phyloP scores from a whole-genome alignment of 2,329 filamentous ascomycete genomes.

The Fusarium verrucosum region DNA sequence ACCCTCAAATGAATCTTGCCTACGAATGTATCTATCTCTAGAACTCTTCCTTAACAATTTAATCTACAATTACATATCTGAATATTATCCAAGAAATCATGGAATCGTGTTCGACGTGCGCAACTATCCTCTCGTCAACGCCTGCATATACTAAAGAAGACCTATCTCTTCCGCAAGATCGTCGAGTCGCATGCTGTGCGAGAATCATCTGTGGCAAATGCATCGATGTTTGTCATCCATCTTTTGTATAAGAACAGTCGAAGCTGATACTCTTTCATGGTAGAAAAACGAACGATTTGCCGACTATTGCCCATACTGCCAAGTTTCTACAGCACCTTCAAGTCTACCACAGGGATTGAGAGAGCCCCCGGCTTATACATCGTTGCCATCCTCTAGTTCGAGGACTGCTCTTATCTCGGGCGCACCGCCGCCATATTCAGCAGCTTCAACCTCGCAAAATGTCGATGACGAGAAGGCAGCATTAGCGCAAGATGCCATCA shows the following conservation, averaged over 20 bases:
- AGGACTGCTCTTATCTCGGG: constrained; percentile 37
- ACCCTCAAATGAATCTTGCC: constrained; percentile 3
- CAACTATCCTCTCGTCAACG: constrained; percentile 65
- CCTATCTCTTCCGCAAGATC: constrained; percentile 62
- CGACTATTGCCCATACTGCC: constrained; percentile 77
- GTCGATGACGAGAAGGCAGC: constrained; percentile 41
- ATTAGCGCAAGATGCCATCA: constrained; percentile 43
- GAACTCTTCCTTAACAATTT: not conserved
- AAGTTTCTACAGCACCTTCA: constrained; percentile 70
- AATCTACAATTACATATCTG: too few relatives aligned
- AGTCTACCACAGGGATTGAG: constrained; percentile 68
- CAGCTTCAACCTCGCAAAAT: constrained; percentile 16
- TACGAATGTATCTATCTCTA: constrained; percentile 2
- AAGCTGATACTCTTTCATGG: constrained; percentile 12
- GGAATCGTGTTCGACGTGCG: constrained; percentile 75
- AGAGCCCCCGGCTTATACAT: constrained; percentile 73
- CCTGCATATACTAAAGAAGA: constrained; percentile 67
- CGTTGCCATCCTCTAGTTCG: constrained; percentile 44
- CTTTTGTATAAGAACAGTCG: not conserved
- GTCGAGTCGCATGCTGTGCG: constrained; percentile 73
- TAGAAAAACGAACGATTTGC: constrained; percentile 74
- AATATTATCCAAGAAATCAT: constrained; percentile 39
- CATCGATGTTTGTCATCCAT: constrained; percentile 61
- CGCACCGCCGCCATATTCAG: constrained; percentile 55
- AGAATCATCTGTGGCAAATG: constrained; percentile 77